phyloP scores from a whole-genome alignment of 2,329 filamentous ascomycete species.

The Elsinoe arachidis region DNA sequence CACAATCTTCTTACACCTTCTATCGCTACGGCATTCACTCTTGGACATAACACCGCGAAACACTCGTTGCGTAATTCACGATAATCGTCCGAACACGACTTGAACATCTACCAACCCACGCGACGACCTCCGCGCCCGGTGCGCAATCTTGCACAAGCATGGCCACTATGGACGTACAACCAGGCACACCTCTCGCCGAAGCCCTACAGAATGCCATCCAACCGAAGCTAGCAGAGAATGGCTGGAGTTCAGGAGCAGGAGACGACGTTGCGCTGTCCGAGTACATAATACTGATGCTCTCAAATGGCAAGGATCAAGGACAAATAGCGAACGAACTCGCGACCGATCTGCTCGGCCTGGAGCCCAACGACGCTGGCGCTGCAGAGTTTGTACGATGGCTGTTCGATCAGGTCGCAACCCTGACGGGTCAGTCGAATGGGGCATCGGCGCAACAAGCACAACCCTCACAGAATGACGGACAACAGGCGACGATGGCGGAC shows the following conservation, averaged over 20 bases:
- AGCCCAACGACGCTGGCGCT: conserved; percentile 73
- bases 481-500: conserved; percentile 18
- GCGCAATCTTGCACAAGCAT: conserved; percentile 40
- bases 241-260: conserved; percentile 77
- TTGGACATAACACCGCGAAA: not conserved
- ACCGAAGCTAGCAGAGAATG: conserved; percentile 84
- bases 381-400: conserved; percentile 84
- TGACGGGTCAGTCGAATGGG: conserved; percentile 57
- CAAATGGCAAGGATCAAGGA: conserved; percentile 85
- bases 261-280: conserved; percentile 79
- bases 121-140: not conserved
- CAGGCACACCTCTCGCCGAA: conserved; percentile 75
- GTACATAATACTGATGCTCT: conserved; percentile 95
- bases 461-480: conserved; percentile 11
- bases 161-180: conserved; percentile 61
- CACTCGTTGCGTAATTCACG: not conserved
- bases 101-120: not conserved
- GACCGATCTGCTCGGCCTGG: conserved; percentile 73
- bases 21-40: not conserved
- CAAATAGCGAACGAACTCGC: conserved; percentile 84
- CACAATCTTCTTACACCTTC: not conserved
- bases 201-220: conserved; percentile 76
- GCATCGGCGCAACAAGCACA: conserved; percentile 20
- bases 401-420: conserved; percentile 70
- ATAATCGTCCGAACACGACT: not conserved